phyloP scores from a whole-genome alignment of 2,329 filamentous ascomycete species.

The Fonsecaea monophora region DNA sequence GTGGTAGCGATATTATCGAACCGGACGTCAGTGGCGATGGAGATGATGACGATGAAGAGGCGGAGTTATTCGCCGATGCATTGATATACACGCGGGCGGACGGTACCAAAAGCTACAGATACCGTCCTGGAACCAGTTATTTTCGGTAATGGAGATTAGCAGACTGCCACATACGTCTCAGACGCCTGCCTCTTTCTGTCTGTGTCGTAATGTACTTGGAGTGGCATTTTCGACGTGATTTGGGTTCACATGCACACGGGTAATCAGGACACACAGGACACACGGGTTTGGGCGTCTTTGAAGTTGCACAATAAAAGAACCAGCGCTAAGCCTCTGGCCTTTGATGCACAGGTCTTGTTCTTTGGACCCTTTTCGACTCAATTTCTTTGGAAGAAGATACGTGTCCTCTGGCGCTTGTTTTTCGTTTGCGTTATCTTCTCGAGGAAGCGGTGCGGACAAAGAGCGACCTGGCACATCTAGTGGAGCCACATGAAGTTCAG shows the following conservation, averaged over 20 bases:
- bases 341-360: background rate
- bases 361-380: background rate
- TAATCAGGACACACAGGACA: conserved; percentile 24
- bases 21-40: conserved; percentile 18
- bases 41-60: conserved; percentile 16
- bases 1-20: conserved; percentile 27
- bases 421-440: background rate
- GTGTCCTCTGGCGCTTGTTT: background rate
- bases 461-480: background rate
- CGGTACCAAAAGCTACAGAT: conserved; percentile 12
- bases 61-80: conserved; percentile 2
- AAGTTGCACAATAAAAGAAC: background rate
- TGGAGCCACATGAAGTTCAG: background rate
- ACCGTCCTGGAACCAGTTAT: background rate
- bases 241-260: conserved; percentile 10
- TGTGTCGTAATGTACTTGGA: conserved; percentile 15
- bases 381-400: background rate
- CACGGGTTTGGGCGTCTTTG: background rate
- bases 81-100: conserved; percentile 20
- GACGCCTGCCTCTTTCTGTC: background rate
- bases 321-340: background rate
- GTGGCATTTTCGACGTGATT: conserved; percentile 11
- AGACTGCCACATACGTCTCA: background rate
- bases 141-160: background rate
- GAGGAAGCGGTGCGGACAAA: background rate